Conservation (phyloP, 2,329 filamentous ascomycete species). For the Botrytis squamosa region DNA sequence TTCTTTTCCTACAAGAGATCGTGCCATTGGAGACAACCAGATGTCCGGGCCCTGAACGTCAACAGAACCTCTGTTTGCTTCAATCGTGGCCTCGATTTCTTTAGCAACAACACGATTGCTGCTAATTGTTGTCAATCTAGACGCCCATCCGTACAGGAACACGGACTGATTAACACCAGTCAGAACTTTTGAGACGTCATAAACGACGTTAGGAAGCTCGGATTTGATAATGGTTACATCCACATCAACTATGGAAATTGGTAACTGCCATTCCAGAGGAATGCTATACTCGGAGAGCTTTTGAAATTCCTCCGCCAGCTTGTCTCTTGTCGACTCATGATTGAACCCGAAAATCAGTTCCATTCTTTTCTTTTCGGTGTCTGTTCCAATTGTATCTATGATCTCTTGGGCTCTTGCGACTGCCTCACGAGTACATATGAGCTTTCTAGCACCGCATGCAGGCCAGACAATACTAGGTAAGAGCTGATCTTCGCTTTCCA, state of each 20-base stretch:
- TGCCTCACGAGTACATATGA: conserved; percentile 63
- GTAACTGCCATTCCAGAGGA: conserved; percentile 55
- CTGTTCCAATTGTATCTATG: conserved; percentile 58
- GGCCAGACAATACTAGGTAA: conserved; percentile 62
- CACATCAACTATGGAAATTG: conserved; percentile 54
- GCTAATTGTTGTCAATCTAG: conserved; percentile 59
- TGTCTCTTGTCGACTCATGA: conserved; percentile 27
- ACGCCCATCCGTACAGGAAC: conserved; percentile 65
- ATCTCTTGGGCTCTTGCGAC: conserved; percentile 63
- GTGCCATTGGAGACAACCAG: conserved; percentile 63
- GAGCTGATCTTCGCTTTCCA: conserved; percentile 59
- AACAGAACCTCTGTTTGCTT: conserved; percentile 47
- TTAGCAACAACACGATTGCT: conserved; percentile 64
- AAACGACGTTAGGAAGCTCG: conserved; percentile 46
- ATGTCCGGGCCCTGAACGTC: conserved; percentile 57
- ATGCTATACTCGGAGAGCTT: conserved; percentile 53
- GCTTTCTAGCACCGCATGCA: conserved; percentile 49
- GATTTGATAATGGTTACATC: conserved; percentile 41
- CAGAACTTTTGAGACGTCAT: conserved; percentile 48
- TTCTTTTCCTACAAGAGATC: conserved; percentile 67
- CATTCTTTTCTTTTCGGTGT: conserved; percentile 55
- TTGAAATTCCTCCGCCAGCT: conserved; percentile 41
- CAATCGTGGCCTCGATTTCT: conserved; percentile 58
- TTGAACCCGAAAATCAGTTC: conserved; percentile 50
- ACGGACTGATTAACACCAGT: conserved; percentile 64